A percentile compares a stretch with the other conserved stretches of the same genome.
These are phyloP conservation scores for Suillus subaureus DNA, from an alignment of 768 basidiomycete species.

Conservation along the genomic window DNA sequence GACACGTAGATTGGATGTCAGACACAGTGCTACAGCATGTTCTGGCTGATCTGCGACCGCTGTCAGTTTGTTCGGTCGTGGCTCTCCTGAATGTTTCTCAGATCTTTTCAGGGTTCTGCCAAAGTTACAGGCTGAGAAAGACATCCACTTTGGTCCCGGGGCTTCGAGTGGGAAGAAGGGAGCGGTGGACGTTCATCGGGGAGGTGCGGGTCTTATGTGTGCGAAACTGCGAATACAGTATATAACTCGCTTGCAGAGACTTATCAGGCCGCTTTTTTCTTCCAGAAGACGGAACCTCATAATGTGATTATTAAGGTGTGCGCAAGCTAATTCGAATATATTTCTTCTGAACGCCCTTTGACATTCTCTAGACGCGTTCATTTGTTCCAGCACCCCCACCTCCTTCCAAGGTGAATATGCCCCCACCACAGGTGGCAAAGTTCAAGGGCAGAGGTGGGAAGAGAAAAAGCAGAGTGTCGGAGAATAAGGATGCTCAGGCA, in stretches of 20 bases:
- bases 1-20: slow-evolving; percentile 90
- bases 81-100: not conserved
- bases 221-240: slow-evolving; percentile 11
- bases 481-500: slow-evolving; percentile 11
- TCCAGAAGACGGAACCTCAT: slow-evolving; percentile 81
- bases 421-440: slow-evolving; percentile 18
- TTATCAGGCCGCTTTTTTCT: slow-evolving; percentile 92
- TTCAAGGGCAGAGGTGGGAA: slow-evolving; percentile 24
- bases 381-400: slow-evolving; percentile 38
- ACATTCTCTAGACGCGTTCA: slow-evolving; percentile 39
- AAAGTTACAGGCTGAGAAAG: slow-evolving; percentile 65
- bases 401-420: not conserved
- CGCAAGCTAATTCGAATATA: slow-evolving; percentile 3
- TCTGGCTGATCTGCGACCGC: slow-evolving; percentile 73
- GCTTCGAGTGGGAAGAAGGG: slow-evolving; percentile 57
- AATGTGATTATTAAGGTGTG: slow-evolving; percentile 81
- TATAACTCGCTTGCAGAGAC: slow-evolving; percentile 49
- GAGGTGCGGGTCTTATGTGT: slow-evolving; percentile 50
- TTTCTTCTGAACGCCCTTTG: slow-evolving; percentile 1
- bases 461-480: slow-evolving; percentile 18
- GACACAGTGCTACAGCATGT: slow-evolving; percentile 80
- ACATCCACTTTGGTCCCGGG: slow-evolving; percentile 42
- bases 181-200: slow-evolving; percentile 81
- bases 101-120: slow-evolving; percentile 56
- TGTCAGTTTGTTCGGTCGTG: slow-evolving; percentile 42